phyloP scores from a whole-genome alignment of 1,284 basidiomycete species.

The Cutaneotrichosporon mucoides region DNA sequence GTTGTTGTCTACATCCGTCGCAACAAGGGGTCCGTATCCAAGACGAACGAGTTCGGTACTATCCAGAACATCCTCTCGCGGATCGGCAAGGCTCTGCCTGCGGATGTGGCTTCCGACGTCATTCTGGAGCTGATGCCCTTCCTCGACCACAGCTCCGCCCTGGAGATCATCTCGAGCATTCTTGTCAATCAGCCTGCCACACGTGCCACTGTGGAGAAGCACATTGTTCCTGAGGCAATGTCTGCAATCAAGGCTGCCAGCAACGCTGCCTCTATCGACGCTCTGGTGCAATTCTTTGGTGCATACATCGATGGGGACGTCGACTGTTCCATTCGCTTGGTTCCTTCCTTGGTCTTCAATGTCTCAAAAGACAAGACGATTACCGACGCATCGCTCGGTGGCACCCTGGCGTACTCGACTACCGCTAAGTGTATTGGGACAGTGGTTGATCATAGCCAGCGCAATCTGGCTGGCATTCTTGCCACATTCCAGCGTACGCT shows the following conservation, averaged over 20 bases:
- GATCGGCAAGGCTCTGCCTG: conserved; percentile 62
- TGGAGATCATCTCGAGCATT: conserved; percentile 66
- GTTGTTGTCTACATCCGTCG: conserved; percentile 71
- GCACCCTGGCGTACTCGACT: conserved; percentile 55
- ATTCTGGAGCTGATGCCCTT: conserved; percentile 70
- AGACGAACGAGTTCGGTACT: conserved; percentile 69
- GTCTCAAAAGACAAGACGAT: conserved; percentile 26
- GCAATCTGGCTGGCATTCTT: conserved; percentile 70
- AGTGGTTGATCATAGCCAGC: conserved; percentile 65
- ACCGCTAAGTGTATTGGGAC: conserved; percentile 78
- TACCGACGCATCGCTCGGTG: conserved; percentile 42
- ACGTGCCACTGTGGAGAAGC: conserved; percentile 66
- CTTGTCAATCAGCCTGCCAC: conserved; percentile 65
- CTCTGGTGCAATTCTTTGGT: conserved; percentile 72
- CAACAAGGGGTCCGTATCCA: conserved; percentile 72
- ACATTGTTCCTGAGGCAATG: conserved; percentile 67
- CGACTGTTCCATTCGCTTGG: conserved; percentile 73
- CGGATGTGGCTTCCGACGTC: conserved; percentile 60
- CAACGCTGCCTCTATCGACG: conserved; percentile 69
- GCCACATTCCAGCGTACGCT: conserved; percentile 73
- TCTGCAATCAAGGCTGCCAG: conserved; percentile 68
- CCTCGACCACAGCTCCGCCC: conserved; percentile 70
- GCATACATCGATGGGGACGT: conserved; percentile 75
- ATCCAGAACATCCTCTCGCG: conserved; percentile 54
- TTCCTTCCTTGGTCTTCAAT: conserved; percentile 59